Base-by-base conservation (phyloP, 179 eudicot genomes). In the Amaranthus tricolor region DNA sequence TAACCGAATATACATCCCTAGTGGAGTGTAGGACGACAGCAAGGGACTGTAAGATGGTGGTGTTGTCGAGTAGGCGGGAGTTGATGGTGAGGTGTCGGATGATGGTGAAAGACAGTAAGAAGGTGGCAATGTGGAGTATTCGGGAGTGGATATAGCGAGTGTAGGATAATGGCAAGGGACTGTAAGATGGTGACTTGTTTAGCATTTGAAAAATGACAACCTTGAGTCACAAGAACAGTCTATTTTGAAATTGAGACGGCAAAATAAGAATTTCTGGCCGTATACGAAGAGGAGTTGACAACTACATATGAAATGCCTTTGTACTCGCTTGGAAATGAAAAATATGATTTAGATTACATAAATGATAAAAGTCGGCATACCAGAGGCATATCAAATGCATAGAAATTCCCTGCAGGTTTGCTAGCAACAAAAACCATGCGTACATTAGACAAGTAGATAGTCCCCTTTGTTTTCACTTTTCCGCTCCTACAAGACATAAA, bases 341-440 rank as follows among this genome's bases (percentile, higher is more conserved):
- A 74, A 11, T 65, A 9, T 58, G 48, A 69, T 12, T 60, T 5
- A 5, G 10, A 47, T 0, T 5, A 49, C 3, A 61, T n/a, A 31
- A 68, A 4, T 57, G n/a, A 31, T 31, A 48, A 54, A 66, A 11
- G 20, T 15, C 63, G 14, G 47, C 91, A 55, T 87, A 92, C 97
- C 97, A 92, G 72, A 70, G 97, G 97, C 88, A 94, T 86, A 84
- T 94, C 98, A 86, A 92, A 94, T 53, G 94, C 91, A 76, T 43
- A 54, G 59, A 92, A 77, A 75, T 81, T 81, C 43, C 88, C 93
- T 65, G 79, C 87, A 67, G 93, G 93, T 83, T 87, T 88, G 76
- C 71, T 84, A 43, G 97, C 84, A 73, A 94, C 98, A 85, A 94
- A 92, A 50, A 92, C 98, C 91, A 94, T 94, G 52, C 98, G 83